These are phyloP conservation scores for Arachnomyces sp. DNA, from an alignment of 2,329 filamentous ascomycete species.

Conservation along the genomic window DNA sequence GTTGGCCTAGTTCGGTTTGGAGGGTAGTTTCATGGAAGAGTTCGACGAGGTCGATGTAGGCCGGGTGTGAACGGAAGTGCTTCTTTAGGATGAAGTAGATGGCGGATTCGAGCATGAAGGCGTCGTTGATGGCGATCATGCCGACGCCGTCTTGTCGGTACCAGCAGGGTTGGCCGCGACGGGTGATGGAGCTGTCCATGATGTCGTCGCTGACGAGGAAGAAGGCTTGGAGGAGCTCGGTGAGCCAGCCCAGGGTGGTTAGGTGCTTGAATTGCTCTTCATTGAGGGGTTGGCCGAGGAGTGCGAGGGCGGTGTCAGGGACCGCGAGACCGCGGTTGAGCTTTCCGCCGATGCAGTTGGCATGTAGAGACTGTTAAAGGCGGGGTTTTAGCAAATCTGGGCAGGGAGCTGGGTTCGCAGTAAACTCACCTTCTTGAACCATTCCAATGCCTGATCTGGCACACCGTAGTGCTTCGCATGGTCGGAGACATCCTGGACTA, in stretches of 20 bases:
- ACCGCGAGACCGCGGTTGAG: constrained; percentile 99
- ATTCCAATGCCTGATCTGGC: constrained; percentile 69
- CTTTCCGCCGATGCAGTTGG: constrained; percentile 89
- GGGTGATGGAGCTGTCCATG: constrained; percentile 93
- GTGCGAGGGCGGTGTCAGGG: constrained; percentile 76
- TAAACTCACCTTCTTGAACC: constrained; percentile 67
- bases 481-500: constrained; percentile 71
- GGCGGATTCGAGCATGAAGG: constrained; percentile 84
- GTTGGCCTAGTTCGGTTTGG: constrained; percentile 92
- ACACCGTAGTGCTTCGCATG: constrained; percentile 76
- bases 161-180: constrained; percentile 92
- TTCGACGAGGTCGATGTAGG: constrained; percentile 86
- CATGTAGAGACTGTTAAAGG: constrained; percentile 60
- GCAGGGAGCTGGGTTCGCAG: constrained; percentile 3
- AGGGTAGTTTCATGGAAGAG: constrained; percentile 91
- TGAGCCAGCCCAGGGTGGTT: constrained; percentile 89
- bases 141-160: constrained; percentile 83
- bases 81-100: constrained; percentile 93
- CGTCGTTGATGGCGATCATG: constrained; percentile 96
- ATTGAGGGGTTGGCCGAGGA: constrained; percentile 62
- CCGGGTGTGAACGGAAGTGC: constrained; percentile 78
- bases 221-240: constrained; percentile 95
- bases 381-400: neutral
- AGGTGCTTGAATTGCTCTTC: constrained; percentile 82
- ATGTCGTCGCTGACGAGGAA: constrained; percentile 98